phyloP scores from a whole-genome alignment of 2,329 filamentous ascomycete species.

The Claviceps fusiformis region DNA sequence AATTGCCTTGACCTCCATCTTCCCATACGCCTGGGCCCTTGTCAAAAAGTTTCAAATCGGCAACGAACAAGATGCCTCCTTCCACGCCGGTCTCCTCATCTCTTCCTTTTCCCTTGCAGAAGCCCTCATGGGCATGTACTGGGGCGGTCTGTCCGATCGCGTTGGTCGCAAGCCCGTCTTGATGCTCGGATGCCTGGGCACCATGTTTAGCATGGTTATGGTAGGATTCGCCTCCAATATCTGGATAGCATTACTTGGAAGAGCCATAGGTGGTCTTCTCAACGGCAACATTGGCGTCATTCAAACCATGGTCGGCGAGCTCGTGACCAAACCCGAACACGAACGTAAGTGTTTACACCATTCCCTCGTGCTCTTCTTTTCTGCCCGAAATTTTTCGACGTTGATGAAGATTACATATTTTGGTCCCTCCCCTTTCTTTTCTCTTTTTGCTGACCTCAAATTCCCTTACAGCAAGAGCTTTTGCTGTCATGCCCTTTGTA shows the following conservation, averaged over 20 bases:
- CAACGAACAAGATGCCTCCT: constrained; percentile 61
- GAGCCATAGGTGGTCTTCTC: constrained; percentile 65
- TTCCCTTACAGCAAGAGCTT: constrained; percentile 52
- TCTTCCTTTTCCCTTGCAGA: constrained; percentile 76
- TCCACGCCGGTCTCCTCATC: constrained; percentile 78
- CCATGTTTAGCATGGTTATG: constrained; percentile 67
- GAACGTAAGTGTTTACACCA: constrained; percentile 50
- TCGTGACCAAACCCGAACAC: constrained; percentile 72
- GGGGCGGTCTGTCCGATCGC: constrained; percentile 71
- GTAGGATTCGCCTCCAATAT: constrained; percentile 76
- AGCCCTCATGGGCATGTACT: constrained; percentile 73
- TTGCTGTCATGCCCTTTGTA: constrained; percentile 86
- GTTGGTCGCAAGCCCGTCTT: constrained; percentile 78
- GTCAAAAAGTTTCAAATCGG: constrained; percentile 65
- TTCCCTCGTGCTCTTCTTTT: not conserved
- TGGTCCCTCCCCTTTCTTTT: too few species aligned
- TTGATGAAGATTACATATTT: too few species aligned
- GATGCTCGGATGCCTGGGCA: constrained; percentile 67
- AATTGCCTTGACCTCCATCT: constrained; percentile 85
- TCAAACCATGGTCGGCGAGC: constrained; percentile 83
- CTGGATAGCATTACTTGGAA: constrained; percentile 65
- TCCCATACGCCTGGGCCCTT: constrained; percentile 79
- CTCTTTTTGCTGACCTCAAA: constrained; percentile 8
- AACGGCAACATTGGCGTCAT: constrained; percentile 90
- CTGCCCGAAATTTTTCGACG: too few species aligned